A percentile compares a stretch with the other conserved stretches of the same genome.
Conservation (phyloP, 148 eudicot species). For the Rheum nobile region DNA sequence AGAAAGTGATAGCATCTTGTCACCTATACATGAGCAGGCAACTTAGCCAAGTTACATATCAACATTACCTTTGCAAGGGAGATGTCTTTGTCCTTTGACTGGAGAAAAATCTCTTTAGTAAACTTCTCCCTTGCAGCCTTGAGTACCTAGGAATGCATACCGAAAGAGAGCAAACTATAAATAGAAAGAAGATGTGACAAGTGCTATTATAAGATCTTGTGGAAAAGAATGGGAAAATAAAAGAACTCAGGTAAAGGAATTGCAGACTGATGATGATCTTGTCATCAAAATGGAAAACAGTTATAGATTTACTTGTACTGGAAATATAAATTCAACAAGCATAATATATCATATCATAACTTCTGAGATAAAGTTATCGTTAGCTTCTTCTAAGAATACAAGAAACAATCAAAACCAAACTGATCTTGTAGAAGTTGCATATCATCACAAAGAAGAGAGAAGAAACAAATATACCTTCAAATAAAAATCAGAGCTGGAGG, state of each 20-base stretch:
- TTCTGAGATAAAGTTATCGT: neutral
- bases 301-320: neutral
- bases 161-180: conserved; percentile 6
- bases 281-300: neutral
- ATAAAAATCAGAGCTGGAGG: conserved; percentile 36
- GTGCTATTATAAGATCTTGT: neutral
- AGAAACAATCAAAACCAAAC: conserved; percentile 9
- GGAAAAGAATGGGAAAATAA: neutral
- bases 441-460: conserved; percentile 5
- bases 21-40: conserved; percentile 29
- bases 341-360: neutral
- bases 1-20: conserved; percentile 14
- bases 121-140: conserved; percentile 77
- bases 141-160: conserved; percentile 39
- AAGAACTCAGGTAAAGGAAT: neutral
- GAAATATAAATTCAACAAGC: neutral
- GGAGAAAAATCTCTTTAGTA: conserved; percentile 71
- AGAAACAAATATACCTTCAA: conserved; percentile 42
- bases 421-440: neutral
- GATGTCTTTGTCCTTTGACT: conserved; percentile 76
- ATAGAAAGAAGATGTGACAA: conserved; percentile 8
- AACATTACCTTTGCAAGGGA: conserved; percentile 80
- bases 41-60: conserved; percentile 26
- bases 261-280: neutral
- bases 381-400: neutral